phyloP scores from a whole-genome alignment of 192 early-diverging fungal species.

The Haplosporangium gracile region DNA sequence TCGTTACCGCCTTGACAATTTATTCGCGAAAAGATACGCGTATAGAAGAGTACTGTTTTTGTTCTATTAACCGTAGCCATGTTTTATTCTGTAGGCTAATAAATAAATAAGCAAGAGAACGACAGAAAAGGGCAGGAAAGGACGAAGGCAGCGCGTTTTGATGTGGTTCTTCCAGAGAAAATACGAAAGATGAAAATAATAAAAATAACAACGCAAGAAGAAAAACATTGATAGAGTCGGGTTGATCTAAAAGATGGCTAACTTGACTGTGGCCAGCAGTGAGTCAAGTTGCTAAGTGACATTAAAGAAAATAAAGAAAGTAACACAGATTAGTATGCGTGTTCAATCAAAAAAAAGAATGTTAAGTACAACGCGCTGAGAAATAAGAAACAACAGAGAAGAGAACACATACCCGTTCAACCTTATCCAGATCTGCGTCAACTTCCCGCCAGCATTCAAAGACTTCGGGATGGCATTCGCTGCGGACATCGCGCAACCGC shows the following conservation, averaged over 20 bases:
- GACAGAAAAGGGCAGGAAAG: not conserved
- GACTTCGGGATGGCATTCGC: conserved; percentile 51
- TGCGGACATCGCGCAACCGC: conserved; percentile 33
- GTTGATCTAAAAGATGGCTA: conserved; percentile 37
- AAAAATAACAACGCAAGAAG: not conserved
- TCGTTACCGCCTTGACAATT: too few relatives aligned
- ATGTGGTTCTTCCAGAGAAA: conserved; percentile 8
- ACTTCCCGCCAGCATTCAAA: conserved; percentile 54
- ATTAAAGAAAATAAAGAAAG: not conserved
- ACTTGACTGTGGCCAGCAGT: conserved; percentile 51
- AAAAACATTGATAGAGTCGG: not conserved
- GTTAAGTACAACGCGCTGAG: too few relatives aligned
- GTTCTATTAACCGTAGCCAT: too few relatives aligned
- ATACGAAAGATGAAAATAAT: not conserved
- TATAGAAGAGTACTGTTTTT: too few relatives aligned
- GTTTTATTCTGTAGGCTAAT: not conserved
- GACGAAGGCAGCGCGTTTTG: not conserved
- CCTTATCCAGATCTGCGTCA: conserved; percentile 53
- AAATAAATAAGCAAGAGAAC: not conserved
- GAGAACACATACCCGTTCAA: conserved; percentile 38
- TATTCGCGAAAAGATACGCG: too few relatives aligned
- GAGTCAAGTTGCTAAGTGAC: conserved; percentile 40
- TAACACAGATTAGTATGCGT: not conserved
- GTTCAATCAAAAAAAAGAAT: too few relatives aligned
- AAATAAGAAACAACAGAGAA: not conserved